Evolutionary conservation across 768 basidiomycete species (phyloP).

Genomic region (Hirschioporus abietinus): DNA sequence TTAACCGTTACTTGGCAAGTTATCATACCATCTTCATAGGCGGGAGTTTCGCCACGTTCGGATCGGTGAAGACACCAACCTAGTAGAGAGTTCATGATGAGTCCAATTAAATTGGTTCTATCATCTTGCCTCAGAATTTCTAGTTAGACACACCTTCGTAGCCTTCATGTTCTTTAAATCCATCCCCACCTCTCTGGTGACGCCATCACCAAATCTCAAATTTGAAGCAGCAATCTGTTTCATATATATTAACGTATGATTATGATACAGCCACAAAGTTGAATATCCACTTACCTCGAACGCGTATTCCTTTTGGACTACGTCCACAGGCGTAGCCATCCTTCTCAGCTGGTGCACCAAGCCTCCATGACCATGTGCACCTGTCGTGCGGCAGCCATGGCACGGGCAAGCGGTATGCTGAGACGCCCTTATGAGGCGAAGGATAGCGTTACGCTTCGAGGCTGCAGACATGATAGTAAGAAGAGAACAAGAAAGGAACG

Average conservation of each 20-base stretch:
- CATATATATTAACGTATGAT: neutral
- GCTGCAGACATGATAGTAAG: constrained; percentile 25
- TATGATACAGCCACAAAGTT: neutral
- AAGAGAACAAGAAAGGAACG: constrained; percentile 1
- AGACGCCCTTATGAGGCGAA: constrained; percentile 70
- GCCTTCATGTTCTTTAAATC: constrained; percentile 93
- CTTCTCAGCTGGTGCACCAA: constrained; percentile 60
- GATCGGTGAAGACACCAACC: constrained; percentile 94
- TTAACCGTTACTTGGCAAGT: neutral
- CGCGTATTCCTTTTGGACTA: constrained; percentile 80
- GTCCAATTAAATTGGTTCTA: neutral
- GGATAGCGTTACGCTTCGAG: constrained; percentile 56
- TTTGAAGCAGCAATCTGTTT: constrained; percentile 79
- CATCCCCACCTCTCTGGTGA: constrained; percentile 88
- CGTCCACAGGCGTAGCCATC: constrained; percentile 73
- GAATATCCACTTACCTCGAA: constrained; percentile 56
- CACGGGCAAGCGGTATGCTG: constrained; percentile 77
- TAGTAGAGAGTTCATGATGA: constrained; percentile 26
- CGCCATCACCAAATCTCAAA: constrained; percentile 85
- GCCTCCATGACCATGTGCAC: constrained; percentile 33
- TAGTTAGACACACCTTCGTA: constrained; percentile 62
- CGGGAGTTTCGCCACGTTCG: constrained; percentile 70
- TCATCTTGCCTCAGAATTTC: neutral
- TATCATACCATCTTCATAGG: constrained; percentile 74
- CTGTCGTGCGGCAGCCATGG: constrained; percentile 54